These are phyloP conservation scores for Uncinocarpus reesii DNA, from an alignment of 2,329 filamentous ascomycete genomes.

Conservation along the genomic window DNA sequence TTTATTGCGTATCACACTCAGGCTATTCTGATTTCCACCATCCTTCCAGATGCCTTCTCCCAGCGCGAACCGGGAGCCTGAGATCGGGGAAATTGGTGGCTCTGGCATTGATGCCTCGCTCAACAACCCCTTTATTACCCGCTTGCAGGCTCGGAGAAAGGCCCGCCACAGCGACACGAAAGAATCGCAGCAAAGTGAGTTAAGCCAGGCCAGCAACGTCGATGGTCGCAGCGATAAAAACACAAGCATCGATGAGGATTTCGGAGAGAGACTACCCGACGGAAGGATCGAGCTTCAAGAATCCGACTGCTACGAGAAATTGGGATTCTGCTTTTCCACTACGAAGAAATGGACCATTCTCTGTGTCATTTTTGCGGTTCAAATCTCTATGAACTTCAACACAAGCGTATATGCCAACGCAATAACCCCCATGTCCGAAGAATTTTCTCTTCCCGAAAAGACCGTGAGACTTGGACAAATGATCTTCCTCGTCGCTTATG, in stretches of 20 bases:
- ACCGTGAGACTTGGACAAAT: constrained; percentile 61
- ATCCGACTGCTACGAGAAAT: constrained; percentile 52
- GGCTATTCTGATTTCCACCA: background rate
- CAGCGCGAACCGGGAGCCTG: background rate
- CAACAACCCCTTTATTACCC: background rate
- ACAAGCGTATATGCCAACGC: constrained; percentile 62
- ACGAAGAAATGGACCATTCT: constrained; percentile 62
- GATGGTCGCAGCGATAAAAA: background rate
- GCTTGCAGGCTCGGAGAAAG: background rate
- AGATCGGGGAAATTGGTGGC: background rate
- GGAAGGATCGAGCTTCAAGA: constrained; percentile 33
- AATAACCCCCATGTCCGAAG: constrained; percentile 49
- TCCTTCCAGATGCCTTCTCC: background rate
- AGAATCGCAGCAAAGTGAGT: background rate
- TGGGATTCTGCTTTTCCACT: constrained; percentile 51
- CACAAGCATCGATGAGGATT: background rate
- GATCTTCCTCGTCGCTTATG: constrained; percentile 67
- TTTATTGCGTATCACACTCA: background rate
- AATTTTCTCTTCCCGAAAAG: constrained; percentile 58
- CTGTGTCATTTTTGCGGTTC: constrained; percentile 58
- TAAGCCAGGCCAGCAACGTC: too few relatives aligned
- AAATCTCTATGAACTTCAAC: constrained; percentile 70
- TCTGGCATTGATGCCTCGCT: background rate
- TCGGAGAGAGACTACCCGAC: background rate
- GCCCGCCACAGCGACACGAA: too few relatives aligned